These are phyloP conservation scores for Mycena pura DNA, from an alignment of 768 basidiomycete species.

Conservation along the genomic window DNA sequence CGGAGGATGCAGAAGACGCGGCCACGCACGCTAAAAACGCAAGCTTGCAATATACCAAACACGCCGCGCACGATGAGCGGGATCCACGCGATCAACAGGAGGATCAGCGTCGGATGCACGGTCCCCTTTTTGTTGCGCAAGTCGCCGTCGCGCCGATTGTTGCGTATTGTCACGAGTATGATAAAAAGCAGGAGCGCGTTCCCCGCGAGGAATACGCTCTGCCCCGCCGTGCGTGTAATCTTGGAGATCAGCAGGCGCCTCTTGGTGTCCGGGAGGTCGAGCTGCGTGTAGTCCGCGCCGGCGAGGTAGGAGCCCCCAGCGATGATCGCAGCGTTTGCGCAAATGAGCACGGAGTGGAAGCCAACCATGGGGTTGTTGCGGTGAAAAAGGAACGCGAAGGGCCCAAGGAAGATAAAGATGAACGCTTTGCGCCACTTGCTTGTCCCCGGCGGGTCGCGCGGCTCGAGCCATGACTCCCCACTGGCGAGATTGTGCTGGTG, in stretches of 20 bases:
- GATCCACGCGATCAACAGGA: conserved; percentile 19
- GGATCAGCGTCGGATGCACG: conserved; percentile 16
- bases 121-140: neutral
- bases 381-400: conserved; percentile 32
- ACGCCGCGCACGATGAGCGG: conserved; percentile 17
- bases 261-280: conserved; percentile 22
- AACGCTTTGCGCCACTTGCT: conserved; percentile 15
- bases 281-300: conserved; percentile 28
- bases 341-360: conserved; percentile 39
- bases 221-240: conserved; percentile 39
- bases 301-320: conserved; percentile 40
- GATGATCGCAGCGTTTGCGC: conserved; percentile 42
- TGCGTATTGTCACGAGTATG: conserved; percentile 35
- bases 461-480: conserved; percentile 44
- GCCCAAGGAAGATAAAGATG: conserved; percentile 28
- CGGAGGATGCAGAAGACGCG: neutral
- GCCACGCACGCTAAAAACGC: neutral
- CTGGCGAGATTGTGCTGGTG: conserved; percentile 40
- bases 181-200: conserved; percentile 33
- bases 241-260: conserved; percentile 31
- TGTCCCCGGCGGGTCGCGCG: conserved; percentile 28
- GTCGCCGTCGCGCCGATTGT: conserved; percentile 26
- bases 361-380: conserved; percentile 37
- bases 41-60: conserved; percentile 15
- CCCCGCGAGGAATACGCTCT: conserved; percentile 40